Conservation (phyloP, 2,329 filamentous ascomycete species). For the Alternaria metachromatica region DNA sequence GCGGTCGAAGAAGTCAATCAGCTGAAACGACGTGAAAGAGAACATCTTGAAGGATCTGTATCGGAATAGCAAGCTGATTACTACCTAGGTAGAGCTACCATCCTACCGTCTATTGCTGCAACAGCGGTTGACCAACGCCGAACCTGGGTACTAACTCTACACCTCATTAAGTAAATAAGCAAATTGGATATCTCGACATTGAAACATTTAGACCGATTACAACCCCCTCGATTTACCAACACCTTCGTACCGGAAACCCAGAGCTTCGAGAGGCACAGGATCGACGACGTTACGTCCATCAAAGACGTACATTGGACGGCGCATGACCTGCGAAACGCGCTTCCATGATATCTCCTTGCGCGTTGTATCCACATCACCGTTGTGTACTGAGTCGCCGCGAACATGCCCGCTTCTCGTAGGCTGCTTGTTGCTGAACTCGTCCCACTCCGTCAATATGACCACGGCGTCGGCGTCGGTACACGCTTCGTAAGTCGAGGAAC, state of each 20-base stretch:
- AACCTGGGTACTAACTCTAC: not conserved
- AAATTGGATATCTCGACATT: not conserved
- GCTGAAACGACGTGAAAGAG: not conserved
- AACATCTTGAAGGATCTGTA: not conserved
- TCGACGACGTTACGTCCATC: slow-evolving; percentile 5
- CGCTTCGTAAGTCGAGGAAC: slow-evolving; percentile 1
- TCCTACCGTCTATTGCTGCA: not conserved
- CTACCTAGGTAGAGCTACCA: not conserved
- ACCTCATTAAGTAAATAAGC: not conserved
- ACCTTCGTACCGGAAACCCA: slow-evolving; percentile 3
- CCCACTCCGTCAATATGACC: slow-evolving; percentile 1
- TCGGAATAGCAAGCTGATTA: not conserved
- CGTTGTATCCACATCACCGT: not conserved
- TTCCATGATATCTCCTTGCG: slow-evolving; percentile 4
- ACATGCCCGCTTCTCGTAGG: not conserved
- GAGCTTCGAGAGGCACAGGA: slow-evolving; percentile 1
- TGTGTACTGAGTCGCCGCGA: not conserved
- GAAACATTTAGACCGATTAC: not conserved
- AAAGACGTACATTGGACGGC: slow-evolving; percentile 5
- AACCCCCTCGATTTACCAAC: not conserved
- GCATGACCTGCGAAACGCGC: slow-evolving; percentile 2
- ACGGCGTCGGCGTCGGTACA: not conserved
- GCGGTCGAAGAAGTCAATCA: not conserved
- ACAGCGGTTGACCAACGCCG: not conserved
- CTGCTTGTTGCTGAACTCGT: slow-evolving; percentile 1